Evolutionary conservation across 169 alveolate genomes (phyloP), one percentile per base, ranked within the genome.

Genomic region (Plasmodium reichenowi): DNA sequence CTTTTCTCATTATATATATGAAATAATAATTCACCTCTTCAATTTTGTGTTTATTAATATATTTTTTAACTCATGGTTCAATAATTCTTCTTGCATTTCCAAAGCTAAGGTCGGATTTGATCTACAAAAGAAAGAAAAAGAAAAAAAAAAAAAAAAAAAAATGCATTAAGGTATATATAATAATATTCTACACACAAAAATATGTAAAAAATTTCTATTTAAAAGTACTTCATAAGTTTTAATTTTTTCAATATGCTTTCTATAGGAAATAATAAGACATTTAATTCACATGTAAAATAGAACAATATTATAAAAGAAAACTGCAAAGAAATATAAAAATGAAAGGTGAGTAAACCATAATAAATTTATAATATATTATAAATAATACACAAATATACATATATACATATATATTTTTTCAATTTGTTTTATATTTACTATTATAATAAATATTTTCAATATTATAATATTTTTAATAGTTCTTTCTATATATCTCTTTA

Each of bases 71-170:
- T 78, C 89, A 64, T 78, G 89, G 52, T 78, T 78, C 8, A 78
- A 56, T 8, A 78, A 47, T 32, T 78, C 89, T 59, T 78, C 89
- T 47, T 78, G 89, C 89, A 78, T 78, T 9, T 78, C 89, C 20
- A 78, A 58, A 13, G 89, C 89, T 59, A 78, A 26, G 24, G 76
- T 78, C 17, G 89, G 89, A 8, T 78, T 59, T 15, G 89, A 64
- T 17, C 89, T 78, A 32, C 43, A 70, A 20, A 20, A 2, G 9
- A 5, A 6, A 22, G 8, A 20, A 38, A 5, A 68, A 43, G 38
- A 63, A 63, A 17, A 17, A 8, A 12, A n/a, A 26, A 22, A 50
- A 20, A 24, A 72, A 3, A 10, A 26, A 54, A 1, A 38, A 24
- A 59, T 60, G 24, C 15, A 5, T 12, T 24, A 50, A 13, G 0